A percentile compares a stretch with the other conserved stretches of the same genome.
Conservation (phyloP, 78 protist species). For the Dictyostelium firmibasis region DNA sequence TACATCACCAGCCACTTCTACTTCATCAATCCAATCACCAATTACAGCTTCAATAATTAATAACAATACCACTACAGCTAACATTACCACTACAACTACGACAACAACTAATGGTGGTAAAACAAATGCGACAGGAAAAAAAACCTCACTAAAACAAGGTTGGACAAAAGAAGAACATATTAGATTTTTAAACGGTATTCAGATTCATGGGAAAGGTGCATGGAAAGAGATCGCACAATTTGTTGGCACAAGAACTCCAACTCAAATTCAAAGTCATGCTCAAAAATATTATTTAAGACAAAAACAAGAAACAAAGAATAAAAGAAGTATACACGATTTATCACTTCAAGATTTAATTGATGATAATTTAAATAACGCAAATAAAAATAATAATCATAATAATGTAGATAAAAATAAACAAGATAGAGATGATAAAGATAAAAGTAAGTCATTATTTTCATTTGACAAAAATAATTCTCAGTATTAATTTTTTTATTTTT, state of each 20-base stretch:
- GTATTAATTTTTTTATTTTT: background rate
- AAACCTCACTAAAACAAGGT: conserved; percentile 67
- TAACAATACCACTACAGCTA: background rate
- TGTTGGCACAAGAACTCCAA: conserved; percentile 82
- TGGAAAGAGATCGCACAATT: conserved; percentile 83
- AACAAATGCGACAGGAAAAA: background rate
- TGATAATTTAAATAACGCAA: background rate
- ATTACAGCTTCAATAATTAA: background rate
- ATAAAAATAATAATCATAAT: background rate
- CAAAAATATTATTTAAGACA: conserved; percentile 87
- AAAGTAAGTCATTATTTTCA: background rate
- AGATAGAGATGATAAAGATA: background rate
- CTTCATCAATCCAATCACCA: background rate
- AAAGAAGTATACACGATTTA: conserved; percentile 81
- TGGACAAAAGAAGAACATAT: conserved; percentile 88
- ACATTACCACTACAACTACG: background rate
- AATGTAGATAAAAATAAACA: background rate
- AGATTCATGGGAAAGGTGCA: conserved; percentile 77
- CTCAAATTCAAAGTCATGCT: conserved; percentile 88
- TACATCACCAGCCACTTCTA: background rate
- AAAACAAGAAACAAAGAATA: conserved; percentile 78
- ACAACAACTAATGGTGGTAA: background rate
- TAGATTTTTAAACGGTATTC: conserved; percentile 76
- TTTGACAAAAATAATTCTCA: background rate
- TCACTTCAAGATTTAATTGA: conserved; percentile 71